Base-by-base conservation (phyloP, 768 basidiomycete genomes). In the Boletus edulis region DNA sequence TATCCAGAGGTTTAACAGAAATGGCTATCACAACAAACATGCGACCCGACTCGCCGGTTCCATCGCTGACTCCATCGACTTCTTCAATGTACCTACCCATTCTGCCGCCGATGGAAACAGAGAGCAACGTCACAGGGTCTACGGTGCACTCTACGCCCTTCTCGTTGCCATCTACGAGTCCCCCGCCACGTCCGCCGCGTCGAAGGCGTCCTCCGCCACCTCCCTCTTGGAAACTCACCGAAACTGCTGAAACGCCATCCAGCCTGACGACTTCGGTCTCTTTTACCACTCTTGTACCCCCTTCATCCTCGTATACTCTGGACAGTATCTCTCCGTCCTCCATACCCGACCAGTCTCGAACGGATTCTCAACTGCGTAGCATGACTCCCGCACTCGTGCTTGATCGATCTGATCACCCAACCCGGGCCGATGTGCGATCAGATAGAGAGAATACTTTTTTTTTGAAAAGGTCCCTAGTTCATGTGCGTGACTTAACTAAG, bases 41-140 rank as follows among this genome's bases (percentile, higher is more conserved):
- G 44, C 51, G 29, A 60, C 22, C 12, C 18, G 44, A 51, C 41
- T 54, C 51, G 12, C 48, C 51, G 9, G 34, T 41, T 29, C 49
- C 53, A 13, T 78, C 75, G 4, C 61, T 67, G 27, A 67, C 75
- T 40, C 76, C 73, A 44, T 80, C 79, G 18, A 78, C 75, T 44
- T 80, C 81, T 45, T 81, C 82, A 0, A 74, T 81, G 29, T 80
- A 81, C 58, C 77, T 81, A 10, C 67, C 76, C 1, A 76, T 72
- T 53, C 62, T 82, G 15, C 75, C 76, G 24, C 68, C 69, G 14
- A 59, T 51, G 37, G 70, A 71, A n/a, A 41, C 27, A 8, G 54
- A 54, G 35, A n/a, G 24, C 18, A 14, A 50, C 5, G 15, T 11
- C 15, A 48, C 34, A 15, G 73, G 75, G 42, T 67, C 47, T n/a